A percentile compares a stretch with the other conserved stretches of the same genome.
Evolutionary conservation across 2,329 filamentous ascomycete species (phyloP).

Genomic region (Hypoxylon sp.): DNA sequence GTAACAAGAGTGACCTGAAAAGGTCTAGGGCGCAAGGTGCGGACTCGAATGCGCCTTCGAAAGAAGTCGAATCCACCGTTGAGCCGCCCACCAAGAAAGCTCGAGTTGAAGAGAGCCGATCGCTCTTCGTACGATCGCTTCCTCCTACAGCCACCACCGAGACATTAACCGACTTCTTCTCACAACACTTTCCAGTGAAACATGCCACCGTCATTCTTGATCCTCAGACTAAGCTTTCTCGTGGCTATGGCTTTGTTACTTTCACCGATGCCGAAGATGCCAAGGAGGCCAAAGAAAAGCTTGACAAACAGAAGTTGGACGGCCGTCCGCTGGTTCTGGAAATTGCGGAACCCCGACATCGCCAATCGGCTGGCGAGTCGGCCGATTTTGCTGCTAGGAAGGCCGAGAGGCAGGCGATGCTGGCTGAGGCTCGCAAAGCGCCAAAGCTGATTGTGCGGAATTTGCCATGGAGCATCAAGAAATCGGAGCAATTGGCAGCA

Average conservation of each 20-base stretch:
- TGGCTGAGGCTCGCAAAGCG: slow-evolving; percentile 71
- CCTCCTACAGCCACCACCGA: slow-evolving; percentile 85
- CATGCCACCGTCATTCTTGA: slow-evolving; percentile 95
- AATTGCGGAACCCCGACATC: slow-evolving; percentile 86
- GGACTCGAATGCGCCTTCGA: slow-evolving; percentile 31
- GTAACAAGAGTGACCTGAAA: slow-evolving; percentile 45
- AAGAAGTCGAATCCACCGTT: slow-evolving; percentile 46
- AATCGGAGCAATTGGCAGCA: slow-evolving; percentile 80
- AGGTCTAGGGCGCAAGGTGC: slow-evolving; percentile 39
- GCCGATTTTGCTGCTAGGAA: slow-evolving; percentile 68
- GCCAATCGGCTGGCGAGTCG: slow-evolving; percentile 57
- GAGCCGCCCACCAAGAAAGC: slow-evolving; percentile 67
- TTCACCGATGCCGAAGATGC: slow-evolving; percentile 96
- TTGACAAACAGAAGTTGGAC: slow-evolving; percentile 83
- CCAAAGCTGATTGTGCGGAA: slow-evolving; percentile 92
- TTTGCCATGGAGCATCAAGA: slow-evolving; percentile 95
- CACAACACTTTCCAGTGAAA: slow-evolving; percentile 93
- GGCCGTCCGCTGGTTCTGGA: slow-evolving; percentile 89
- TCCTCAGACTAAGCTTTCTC: slow-evolving; percentile 85
- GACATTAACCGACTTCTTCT: slow-evolving; percentile 88
- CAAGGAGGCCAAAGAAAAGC: slow-evolving; percentile 81
- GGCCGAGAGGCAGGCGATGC: slow-evolving; percentile 71
- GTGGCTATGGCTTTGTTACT: slow-evolving; percentile 96
- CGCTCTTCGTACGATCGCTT: slow-evolving; percentile 92
- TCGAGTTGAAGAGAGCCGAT: slow-evolving; percentile 73